These are phyloP conservation scores for Saksenaea oblongispora DNA, from an alignment of 371 early-diverging fungal species.

Conservation along the genomic window DNA sequence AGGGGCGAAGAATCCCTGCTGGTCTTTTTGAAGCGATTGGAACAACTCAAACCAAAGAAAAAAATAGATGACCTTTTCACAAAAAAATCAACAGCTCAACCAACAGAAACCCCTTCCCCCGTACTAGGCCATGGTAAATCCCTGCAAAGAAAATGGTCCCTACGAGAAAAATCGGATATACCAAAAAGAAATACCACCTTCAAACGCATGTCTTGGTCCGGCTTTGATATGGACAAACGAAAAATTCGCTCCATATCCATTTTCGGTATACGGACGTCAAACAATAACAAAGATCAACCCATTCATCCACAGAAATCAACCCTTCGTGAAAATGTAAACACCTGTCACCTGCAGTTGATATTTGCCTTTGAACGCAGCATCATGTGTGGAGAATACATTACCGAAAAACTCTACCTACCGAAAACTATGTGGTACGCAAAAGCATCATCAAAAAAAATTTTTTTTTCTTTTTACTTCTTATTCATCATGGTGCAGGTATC, in stretches of 20 bases:
- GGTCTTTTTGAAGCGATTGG: neutral
- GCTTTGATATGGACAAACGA: neutral
- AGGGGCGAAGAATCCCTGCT: neutral
- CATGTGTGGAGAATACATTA: neutral
- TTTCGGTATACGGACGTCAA: neutral
- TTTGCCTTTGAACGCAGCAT: constrained; percentile 2
- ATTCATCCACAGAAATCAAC: neutral
- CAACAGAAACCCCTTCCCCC: neutral
- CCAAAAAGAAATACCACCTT: neutral
- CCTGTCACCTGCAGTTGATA: neutral
- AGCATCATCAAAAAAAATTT: neutral
- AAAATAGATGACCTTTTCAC: neutral
- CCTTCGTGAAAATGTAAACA: neutral
- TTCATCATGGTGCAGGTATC: too few species aligned
- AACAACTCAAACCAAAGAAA: neutral
- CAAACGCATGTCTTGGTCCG: neutral
- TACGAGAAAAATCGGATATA: neutral
- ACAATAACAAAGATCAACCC: neutral
- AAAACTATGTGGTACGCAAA: neutral
- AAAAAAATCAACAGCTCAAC: neutral
- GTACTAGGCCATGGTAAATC: neutral
- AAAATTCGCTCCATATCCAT: neutral
- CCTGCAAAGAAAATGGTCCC: neutral
- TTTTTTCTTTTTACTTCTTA: too few species aligned
- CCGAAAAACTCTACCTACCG: neutral